Base-by-base conservation (phyloP, 345 rosid species). In the Cardamine occulta region DNA sequence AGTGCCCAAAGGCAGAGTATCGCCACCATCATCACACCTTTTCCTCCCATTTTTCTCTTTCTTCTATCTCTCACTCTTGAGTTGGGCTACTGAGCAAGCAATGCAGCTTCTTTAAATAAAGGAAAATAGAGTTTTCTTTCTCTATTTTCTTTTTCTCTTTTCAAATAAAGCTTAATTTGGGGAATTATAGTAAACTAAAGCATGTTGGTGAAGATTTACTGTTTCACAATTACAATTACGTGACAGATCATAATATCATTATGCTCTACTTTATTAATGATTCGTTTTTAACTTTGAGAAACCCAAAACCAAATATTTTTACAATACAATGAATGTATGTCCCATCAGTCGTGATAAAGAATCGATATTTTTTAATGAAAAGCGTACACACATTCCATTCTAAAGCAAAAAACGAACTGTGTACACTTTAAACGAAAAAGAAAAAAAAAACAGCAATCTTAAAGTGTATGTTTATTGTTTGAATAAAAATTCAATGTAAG, bases 1-100 rank as follows among this genome's bases (percentile, higher is more conserved):
- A 78, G 49, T 55, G 87, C 88, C 70, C 88, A 84, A 74, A 87
- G 70, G 74, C 69, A 74, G 23, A 85, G 56, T 70, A 88, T 72
- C 52, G 64, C 77, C 74, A 72, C 73, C 74, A 72, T 59, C 67
- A 78, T 65, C 74, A 73, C 44, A 67, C 76, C 75, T 83, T 82
- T 88, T 66, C 84, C 76, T 73, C 77, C 86, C 97, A 88, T 89
- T 66, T 40, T 23, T 62, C 45, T 56, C 31, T 59, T 57, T 56
- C 44, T 55, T 32, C 3, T 66, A 35, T 60, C 68, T 67, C 73
- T 28, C 47, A n/a, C 31, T 37, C 64, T 59, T 78, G 73, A 23
- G 73, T 66, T 72, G 73, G 72, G 81, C 72, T 24, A 53, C 5
- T 72, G 40, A 57, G 40, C 49, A 66, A 78, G 69, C 77, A 66